These are phyloP conservation scores for Apophysomyces trapeziformis DNA, from an alignment of 371 early-diverging fungal species.

Conservation along the genomic window DNA sequence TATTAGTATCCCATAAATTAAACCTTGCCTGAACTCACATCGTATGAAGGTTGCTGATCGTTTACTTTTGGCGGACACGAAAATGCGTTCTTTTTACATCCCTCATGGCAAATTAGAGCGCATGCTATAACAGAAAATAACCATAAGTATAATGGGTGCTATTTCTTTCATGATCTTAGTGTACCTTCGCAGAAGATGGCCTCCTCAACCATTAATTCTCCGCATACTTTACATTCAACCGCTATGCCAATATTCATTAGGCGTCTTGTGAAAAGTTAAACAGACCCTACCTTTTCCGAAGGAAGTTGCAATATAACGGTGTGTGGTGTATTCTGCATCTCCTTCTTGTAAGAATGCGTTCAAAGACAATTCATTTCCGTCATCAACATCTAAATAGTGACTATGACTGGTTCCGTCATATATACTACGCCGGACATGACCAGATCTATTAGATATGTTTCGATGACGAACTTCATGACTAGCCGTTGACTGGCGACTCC, in stretches of 20 bases:
- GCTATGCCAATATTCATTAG: constrained; percentile 21
- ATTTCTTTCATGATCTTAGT: background rate
- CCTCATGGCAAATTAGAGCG: constrained; percentile 47
- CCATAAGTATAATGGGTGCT: background rate
- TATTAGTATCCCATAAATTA: background rate
- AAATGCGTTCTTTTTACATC: constrained; percentile 41
- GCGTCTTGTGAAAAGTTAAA: background rate
- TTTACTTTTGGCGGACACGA: constrained; percentile 53
- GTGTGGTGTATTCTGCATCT: constrained; percentile 31
- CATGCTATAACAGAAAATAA: constrained; percentile 31
- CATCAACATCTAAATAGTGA: background rate
- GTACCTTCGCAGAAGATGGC: constrained; percentile 46
- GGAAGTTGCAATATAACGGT: constrained; percentile 41
- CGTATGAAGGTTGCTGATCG: constrained; percentile 53
- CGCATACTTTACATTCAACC: constrained; percentile 52
- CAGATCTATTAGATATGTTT: background rate
- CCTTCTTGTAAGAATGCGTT: constrained; percentile 12
- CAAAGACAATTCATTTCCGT: background rate
- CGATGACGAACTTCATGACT: background rate
- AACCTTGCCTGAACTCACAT: constrained; percentile 24
- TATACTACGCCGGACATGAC: background rate
- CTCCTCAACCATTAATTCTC: constrained; percentile 29
- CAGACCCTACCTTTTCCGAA: constrained; percentile 43
- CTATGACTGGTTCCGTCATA: background rate
- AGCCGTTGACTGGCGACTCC: background rate